Base-by-base conservation (phyloP, 257 asterid species). In the Solanum virginianum region DNA sequence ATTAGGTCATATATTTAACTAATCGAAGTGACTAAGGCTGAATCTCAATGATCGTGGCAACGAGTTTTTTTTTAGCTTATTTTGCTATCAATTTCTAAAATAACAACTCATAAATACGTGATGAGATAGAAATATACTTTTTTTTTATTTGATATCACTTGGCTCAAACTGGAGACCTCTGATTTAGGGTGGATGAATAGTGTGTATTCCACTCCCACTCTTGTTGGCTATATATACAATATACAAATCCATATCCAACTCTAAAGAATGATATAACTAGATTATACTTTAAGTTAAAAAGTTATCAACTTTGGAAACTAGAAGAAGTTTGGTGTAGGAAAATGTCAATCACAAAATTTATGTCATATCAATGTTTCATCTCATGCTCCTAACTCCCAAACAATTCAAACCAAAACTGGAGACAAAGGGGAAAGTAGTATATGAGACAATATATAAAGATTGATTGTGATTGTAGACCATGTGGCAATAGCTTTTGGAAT, bases 391-490 rank as follows among this genome's bases (percentile, higher is more conserved):
- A 24, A 51, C 13, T 0, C 43, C 47, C 47, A 79, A 53, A 14
- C 45, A 43, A 29, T 39, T 10, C 53, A 69, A 53, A 68, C 59
- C 55, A 82, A 87, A 81, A 59, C 57, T 41, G 56, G 75, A 36
- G 80, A 85, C 49, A 71, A 68, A 85, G 32, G 57, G 24, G 18
- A 81, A 71, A 77, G 57, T 74, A 69, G 70, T 63, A 72, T 77
- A 82, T 86, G 71, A 62, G 85, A 89, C 82, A 85, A 43, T 24
- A 70, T 18, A 86, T 49, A 45, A 17, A 57, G 65, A 70, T 85
- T 84, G 63, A 80, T 62, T 84, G 85, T 56, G 43, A 82, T 87
- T 80, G 83, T 87, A 84, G 87, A 89, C 87, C 90, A 86, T 66
- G 85, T 26, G 56, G 32, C 82, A 45, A 41, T 87, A 69, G 32